Conservation (phyloP, 2,329 filamentous ascomycete genomes). For the Colletotrichum acutatum region DNA sequence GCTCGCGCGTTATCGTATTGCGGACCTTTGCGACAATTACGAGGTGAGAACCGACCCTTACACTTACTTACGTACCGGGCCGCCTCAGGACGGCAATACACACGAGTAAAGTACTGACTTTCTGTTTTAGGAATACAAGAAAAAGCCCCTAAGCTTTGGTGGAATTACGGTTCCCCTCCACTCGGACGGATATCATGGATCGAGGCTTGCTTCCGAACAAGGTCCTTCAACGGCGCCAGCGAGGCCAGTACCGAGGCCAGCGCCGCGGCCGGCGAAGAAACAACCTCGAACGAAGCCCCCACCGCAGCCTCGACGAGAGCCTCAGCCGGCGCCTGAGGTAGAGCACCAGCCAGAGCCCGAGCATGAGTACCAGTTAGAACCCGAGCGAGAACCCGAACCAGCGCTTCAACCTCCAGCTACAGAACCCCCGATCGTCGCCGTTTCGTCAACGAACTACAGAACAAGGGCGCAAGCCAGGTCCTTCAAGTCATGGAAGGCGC, state of each 20-base stretch:
- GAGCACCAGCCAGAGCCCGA: too few relatives aligned
- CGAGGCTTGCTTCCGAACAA: background rate
- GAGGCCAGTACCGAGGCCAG: background rate
- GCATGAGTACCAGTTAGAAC: too few relatives aligned
- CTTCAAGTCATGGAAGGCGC: conserved; percentile 36
- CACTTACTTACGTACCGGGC: background rate
- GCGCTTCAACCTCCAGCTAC: background rate
- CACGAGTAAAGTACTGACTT: background rate
- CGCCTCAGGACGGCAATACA: background rate
- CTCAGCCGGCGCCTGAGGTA: too few relatives aligned
- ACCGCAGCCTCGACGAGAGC: too few relatives aligned
- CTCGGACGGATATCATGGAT: too few relatives aligned
- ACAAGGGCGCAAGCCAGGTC: conserved; percentile 35
- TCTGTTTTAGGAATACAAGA: background rate
- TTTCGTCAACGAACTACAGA: conserved; percentile 30
- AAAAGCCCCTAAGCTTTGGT: background rate
- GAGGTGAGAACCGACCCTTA: background rate
- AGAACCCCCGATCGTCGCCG: background rate
- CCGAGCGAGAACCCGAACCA: background rate
- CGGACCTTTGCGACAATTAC: background rate
- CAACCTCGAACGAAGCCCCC: background rate
- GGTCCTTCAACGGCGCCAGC: background rate
- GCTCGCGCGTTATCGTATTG: background rate
- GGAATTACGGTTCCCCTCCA: too few relatives aligned
- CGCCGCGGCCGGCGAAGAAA: background rate